phyloP scores from a whole-genome alignment of 495 filamentous ascomycete species.

The Baudoinia panamericana region DNA sequence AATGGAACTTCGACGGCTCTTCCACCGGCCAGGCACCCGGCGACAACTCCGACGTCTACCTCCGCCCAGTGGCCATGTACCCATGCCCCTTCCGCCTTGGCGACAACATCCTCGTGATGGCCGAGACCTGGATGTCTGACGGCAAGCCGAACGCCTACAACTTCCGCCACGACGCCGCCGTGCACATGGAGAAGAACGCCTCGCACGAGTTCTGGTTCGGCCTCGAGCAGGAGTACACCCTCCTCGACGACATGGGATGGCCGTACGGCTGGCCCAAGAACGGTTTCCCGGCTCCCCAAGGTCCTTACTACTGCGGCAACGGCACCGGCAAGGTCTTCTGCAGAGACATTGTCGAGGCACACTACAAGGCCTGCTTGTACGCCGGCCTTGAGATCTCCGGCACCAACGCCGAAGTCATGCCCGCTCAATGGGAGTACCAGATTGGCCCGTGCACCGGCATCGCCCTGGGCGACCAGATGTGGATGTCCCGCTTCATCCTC shows the following conservation, averaged over 20 bases:
- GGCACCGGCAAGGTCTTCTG: slow-evolving; percentile 95
- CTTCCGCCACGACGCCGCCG: slow-evolving; percentile 77
- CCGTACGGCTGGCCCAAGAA: slow-evolving; percentile 93
- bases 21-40: slow-evolving; percentile 89
- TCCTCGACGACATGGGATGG: slow-evolving; percentile 73
- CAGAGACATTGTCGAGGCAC: slow-evolving; percentile 95
- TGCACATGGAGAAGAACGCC: slow-evolving; percentile 78
- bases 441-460: slow-evolving; percentile 91
- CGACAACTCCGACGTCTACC: slow-evolving; percentile 96
- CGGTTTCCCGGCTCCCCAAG: slow-evolving; percentile 93
- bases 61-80: slow-evolving; percentile 78
- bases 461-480: slow-evolving; percentile 91
- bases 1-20: slow-evolving; percentile 99
- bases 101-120: slow-evolving; percentile 82
- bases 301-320: slow-evolving; percentile 98
- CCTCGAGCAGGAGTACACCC: slow-evolving; percentile 95
- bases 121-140: slow-evolving; percentile 92
- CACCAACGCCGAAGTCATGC: slow-evolving; percentile 98
- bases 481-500: slow-evolving; percentile 92
- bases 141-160: slow-evolving; percentile 98
- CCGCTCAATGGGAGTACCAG: slow-evolving; percentile 98
- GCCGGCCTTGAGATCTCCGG: slow-evolving; percentile 88
- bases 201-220: slow-evolving; percentile 90
- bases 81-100: slow-evolving; percentile 81
- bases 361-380: slow-evolving; percentile 95